Conservation (phyloP, 176 grass and related monocot species). For the Rhynchospora tenuis region DNA sequence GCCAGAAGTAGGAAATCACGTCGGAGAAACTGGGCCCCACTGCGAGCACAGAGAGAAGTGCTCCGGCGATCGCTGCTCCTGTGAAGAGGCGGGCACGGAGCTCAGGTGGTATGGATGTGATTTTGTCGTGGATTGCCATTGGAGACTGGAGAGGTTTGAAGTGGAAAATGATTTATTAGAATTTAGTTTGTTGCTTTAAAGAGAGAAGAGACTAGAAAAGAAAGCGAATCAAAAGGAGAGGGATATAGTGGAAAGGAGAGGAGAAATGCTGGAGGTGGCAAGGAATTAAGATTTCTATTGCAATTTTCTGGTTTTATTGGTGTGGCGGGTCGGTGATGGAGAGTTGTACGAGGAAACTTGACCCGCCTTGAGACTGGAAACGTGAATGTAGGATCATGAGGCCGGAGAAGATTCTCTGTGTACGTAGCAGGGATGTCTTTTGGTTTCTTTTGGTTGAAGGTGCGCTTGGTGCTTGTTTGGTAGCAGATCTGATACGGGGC, state of each 20-base stretch:
- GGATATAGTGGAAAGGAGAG: background rate
- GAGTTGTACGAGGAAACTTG: background rate
- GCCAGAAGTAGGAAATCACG: slow-evolving; percentile 71
- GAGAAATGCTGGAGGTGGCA: slow-evolving; percentile 17
- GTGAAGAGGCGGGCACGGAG: slow-evolving; percentile 36
- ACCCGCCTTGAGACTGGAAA: background rate
- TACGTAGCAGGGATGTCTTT: background rate
- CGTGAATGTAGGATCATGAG: background rate
- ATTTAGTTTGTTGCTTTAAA: slow-evolving; percentile 1
- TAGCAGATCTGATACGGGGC: background rate
- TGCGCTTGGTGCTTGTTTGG: background rate
- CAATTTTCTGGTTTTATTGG: background rate
- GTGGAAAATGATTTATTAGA: background rate
- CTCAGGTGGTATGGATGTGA: slow-evolving; percentile 52
- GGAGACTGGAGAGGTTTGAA: slow-evolving; percentile 8
- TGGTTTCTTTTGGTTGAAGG: slow-evolving; percentile 4
- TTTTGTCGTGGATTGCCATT: slow-evolving; percentile 37
- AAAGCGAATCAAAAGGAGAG: background rate
- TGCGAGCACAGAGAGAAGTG: slow-evolving; percentile 42
- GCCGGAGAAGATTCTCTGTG: slow-evolving; percentile 12
- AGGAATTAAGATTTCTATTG: background rate
- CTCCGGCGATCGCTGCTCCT: slow-evolving; percentile 40
- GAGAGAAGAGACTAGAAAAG: background rate
- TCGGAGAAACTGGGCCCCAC: slow-evolving; percentile 34
- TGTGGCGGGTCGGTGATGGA: background rate